phyloP scores from a whole-genome alignment of 192 early-diverging fungal species.

The Phlyctochytrium bullatum region DNA sequence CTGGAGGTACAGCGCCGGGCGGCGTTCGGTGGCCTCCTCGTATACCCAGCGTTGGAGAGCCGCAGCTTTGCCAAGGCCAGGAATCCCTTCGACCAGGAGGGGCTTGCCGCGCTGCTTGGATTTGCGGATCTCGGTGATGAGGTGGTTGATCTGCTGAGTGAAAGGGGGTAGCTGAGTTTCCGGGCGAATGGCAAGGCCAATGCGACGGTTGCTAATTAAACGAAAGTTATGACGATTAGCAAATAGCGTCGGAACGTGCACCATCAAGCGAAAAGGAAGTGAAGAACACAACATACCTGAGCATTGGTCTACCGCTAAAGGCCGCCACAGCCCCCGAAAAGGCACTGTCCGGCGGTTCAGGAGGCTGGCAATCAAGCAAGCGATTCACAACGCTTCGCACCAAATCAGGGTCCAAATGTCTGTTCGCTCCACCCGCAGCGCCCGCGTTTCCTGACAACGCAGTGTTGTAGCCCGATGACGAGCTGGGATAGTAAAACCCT shows the following conservation, averaged over 20 bases:
- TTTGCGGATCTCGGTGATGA: conserved; percentile 23
- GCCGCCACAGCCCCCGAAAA: conserved; percentile 8
- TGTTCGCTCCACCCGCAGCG: too few relatives aligned
- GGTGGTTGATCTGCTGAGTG: conserved; percentile 28
- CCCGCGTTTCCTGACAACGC: too few relatives aligned
- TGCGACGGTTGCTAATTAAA: background rate
- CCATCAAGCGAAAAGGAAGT: background rate
- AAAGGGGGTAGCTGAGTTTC: conserved; percentile 30
- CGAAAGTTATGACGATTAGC: background rate
- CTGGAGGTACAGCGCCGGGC: conserved; percentile 33
- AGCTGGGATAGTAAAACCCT: too few relatives aligned
- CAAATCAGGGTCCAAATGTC: background rate
- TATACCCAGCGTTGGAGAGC: conserved; percentile 20
- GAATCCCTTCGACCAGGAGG: conserved; percentile 37
- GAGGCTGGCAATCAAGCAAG: conserved; percentile 3
- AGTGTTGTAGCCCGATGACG: too few relatives aligned
- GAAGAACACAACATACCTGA: background rate
- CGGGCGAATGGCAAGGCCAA: conserved; percentile 6
- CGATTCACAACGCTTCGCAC: conserved; percentile 9
- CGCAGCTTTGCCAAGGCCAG: conserved; percentile 36
- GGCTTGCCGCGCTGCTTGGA: conserved; percentile 17
- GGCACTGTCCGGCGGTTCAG: conserved; percentile 11
- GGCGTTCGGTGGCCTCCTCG: conserved; percentile 14
- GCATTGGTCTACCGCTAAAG: conserved; percentile 3
- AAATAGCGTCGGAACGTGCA: too few relatives aligned